phyloP scores from a whole-genome alignment of 768 basidiomycete species.

The Terana coerulea region DNA sequence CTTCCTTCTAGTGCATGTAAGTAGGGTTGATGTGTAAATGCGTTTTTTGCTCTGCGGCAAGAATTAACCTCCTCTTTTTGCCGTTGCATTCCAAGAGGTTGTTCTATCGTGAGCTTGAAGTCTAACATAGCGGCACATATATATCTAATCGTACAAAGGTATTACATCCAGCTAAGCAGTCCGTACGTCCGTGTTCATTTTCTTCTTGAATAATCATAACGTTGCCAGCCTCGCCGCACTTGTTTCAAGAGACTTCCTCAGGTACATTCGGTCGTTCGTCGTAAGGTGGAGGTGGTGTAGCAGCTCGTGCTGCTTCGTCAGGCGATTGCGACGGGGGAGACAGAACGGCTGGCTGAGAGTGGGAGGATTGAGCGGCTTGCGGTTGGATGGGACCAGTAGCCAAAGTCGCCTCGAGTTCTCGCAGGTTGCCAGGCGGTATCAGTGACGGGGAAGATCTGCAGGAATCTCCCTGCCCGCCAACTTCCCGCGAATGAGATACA shows the following conservation, averaged over 20 bases:
- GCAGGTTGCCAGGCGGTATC: conserved; percentile 2
- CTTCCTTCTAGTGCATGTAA: not conserved
- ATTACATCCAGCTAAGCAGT: no score
- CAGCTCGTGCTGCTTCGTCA: not conserved
- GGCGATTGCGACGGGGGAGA: not conserved
- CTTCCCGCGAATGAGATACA: conserved; percentile 87
- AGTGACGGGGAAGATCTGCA: conserved; percentile 1
- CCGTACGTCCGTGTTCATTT: no score
- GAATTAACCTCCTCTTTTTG: no score
- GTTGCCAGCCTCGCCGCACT: no score
- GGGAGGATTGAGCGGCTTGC: not conserved
- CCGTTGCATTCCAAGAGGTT: no score
- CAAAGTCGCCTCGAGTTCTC: not conserved
- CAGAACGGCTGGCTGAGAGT: not conserved
- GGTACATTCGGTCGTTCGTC: not conserved
- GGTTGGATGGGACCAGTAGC: not conserved
- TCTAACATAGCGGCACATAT: no score
- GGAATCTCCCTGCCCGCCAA: conserved; percentile 47
- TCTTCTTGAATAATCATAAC: no score
- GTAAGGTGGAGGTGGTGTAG: conserved; percentile 5
- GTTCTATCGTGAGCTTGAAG: no score
- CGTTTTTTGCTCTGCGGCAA: no score
- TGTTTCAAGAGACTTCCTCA: no score
- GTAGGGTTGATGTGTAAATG: no score
- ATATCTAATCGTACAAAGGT: no score